Percentiles rank a stretch among this genome's conserved stretches.
These are phyloP conservation scores for Vaccinium darrowii DNA, from an alignment of 148 eudicot species.

Conservation along the genomic window DNA sequence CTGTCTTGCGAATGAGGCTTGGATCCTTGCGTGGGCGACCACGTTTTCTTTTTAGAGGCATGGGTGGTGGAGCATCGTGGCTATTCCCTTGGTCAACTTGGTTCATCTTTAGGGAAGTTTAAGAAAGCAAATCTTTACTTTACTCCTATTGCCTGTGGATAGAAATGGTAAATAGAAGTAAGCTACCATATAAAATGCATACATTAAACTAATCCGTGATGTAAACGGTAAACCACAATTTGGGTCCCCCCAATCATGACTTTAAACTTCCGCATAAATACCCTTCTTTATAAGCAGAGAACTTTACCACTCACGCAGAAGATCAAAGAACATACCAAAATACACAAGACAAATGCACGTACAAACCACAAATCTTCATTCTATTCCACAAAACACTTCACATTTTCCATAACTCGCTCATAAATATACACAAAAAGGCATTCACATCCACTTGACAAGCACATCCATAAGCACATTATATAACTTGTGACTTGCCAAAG, in stretches of 20 bases:
- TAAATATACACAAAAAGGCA: neutral
- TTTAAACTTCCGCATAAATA: neutral
- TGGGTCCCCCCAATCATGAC: neutral
- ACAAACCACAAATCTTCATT: neutral
- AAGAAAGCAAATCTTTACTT: neutral
- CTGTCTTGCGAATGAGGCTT: conserved; percentile 26
- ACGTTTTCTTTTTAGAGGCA: conserved; percentile 62
- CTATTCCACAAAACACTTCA: neutral
- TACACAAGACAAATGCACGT: too few species aligned
- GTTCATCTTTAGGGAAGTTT: conserved; percentile 41
- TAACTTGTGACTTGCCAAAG: neutral
- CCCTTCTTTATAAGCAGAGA: neutral
- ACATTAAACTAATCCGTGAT: neutral
- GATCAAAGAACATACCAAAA: neutral
- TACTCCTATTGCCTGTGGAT: conserved; percentile 15
- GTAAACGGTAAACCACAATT: neutral
- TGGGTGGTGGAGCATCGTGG: conserved; percentile 25
- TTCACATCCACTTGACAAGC: neutral
- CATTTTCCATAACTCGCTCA: neutral
- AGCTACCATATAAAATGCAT: neutral
- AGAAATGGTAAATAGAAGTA: conserved; percentile 1
- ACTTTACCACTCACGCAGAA: neutral
- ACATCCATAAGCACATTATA: neutral
- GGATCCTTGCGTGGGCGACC: conserved; percentile 92
- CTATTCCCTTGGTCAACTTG: conserved; percentile 38